These are phyloP conservation scores for Neurospora sp. DNA, from an alignment of 2,329 filamentous ascomycete genomes.

Conservation along the genomic window DNA sequence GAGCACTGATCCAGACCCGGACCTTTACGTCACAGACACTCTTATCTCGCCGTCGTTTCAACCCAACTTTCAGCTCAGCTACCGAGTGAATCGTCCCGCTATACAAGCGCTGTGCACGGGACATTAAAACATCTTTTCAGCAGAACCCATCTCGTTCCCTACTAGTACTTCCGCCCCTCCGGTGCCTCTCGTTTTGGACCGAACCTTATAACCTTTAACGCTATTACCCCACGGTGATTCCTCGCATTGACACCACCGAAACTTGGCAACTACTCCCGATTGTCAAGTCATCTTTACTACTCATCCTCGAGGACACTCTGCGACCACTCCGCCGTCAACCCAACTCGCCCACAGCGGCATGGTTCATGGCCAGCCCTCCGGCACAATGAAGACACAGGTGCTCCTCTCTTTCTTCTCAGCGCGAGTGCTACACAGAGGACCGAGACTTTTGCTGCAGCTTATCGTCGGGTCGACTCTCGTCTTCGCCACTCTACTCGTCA, in stretches of 20 bases:
- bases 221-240: neutral
- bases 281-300: neutral
- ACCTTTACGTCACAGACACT: neutral
- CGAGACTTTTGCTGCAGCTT: constrained; percentile 19
- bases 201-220: neutral
- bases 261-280: too few relatives aligned
- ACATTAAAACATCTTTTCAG: neutral
- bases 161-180: neutral
- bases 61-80: neutral
- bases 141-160: neutral
- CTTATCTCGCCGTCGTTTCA: neutral
- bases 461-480: constrained; percentile 14
- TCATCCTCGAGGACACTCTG: neutral
- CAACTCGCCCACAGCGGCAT: neutral
- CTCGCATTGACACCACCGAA: neutral
- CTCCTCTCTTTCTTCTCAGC: constrained; percentile 21
- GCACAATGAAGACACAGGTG: neutral
- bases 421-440: constrained; percentile 20
- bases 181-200: neutral
- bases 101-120: neutral
- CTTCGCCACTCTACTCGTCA: constrained; percentile 16
- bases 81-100: neutral
- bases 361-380: neutral
- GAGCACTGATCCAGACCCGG: neutral
- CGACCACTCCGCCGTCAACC: neutral